These are phyloP conservation scores for Limtongozyma cylindracea DNA, from an alignment of 805 yeast species.

Conservation along the genomic window DNA sequence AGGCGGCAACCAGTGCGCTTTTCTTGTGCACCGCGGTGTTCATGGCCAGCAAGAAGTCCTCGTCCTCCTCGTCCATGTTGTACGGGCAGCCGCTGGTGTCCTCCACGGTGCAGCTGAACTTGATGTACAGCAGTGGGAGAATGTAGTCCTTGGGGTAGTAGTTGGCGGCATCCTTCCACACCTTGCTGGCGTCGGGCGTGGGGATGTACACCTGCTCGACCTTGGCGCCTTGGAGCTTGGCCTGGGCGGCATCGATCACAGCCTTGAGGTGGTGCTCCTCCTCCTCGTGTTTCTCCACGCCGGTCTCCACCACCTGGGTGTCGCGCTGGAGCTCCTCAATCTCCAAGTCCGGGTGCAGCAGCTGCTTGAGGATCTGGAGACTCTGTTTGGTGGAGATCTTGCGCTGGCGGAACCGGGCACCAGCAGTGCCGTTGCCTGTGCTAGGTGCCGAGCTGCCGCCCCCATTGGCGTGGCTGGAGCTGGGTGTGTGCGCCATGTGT, in stretches of 20 bases:
- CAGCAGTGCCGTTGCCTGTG: constrained; percentile 8
- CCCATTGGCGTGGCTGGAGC: no score
- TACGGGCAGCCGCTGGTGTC: constrained; percentile 74
- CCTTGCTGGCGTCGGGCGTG: constrained; percentile 79
- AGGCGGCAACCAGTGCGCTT: constrained; percentile 4
- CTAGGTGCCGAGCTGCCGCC: no score
- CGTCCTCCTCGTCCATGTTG: constrained; percentile 80
- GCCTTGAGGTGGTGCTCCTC: constrained; percentile 90
- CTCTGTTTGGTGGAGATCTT: constrained; percentile 85
- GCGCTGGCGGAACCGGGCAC: constrained; percentile 76
- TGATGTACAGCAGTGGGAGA: constrained; percentile 61
- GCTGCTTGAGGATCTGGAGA: constrained; percentile 48
- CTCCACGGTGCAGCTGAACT: constrained; percentile 87
- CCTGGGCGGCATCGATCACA: constrained; percentile 61
- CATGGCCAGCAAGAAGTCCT: constrained; percentile 22
- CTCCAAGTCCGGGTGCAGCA: constrained; percentile 41
- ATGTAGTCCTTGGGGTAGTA: constrained; percentile 35
- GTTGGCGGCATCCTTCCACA: constrained; percentile 55
- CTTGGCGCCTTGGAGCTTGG: constrained; percentile 19
- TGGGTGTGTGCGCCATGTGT: no score
- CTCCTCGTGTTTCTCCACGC: constrained; percentile 94
- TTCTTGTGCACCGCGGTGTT: constrained; percentile 1
- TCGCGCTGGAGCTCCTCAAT: constrained; percentile 43
- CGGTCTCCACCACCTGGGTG: constrained; percentile 76
- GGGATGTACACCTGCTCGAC: constrained; percentile 57